A percentile compares a stretch with the other conserved stretches of the same genome.
Conservation (phyloP, 2,329 filamentous ascomycete species). For the Aspergillus ibericus region DNA sequence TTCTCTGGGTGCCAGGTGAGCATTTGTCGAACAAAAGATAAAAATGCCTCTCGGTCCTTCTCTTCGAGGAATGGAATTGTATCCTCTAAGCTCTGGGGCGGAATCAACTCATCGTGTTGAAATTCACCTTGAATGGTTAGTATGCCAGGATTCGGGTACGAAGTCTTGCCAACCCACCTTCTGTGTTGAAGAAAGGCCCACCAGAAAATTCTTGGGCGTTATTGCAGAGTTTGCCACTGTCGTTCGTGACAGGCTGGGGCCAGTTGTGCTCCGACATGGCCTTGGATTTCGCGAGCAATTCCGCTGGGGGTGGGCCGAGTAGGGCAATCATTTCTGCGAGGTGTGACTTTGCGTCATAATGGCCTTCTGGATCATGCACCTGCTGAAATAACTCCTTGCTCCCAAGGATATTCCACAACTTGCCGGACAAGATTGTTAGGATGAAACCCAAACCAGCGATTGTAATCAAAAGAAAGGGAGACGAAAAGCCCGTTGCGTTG, state of each 20-base stretch:
- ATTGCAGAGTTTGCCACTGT: conserved; percentile 15
- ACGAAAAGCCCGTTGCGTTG: background rate
- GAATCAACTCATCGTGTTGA: conserved; percentile 23
- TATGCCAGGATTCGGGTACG: conserved; percentile 4
- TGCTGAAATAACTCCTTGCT: conserved; percentile 33
- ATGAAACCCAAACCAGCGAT: conserved; percentile 3
- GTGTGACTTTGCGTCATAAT: conserved; percentile 35
- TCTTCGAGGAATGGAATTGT: conserved; percentile 26
- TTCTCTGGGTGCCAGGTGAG: conserved; percentile 38
- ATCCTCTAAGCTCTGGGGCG: conserved; percentile 22
- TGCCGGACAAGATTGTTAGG: background rate
- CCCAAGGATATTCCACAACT: conserved; percentile 37
- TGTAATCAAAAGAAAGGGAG: background rate
- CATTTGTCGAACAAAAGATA: conserved; percentile 37
- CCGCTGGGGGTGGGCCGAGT: conserved; percentile 36
- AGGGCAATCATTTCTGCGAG: conserved; percentile 44
- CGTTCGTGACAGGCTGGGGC: conserved; percentile 17
- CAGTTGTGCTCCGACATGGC: conserved; percentile 16
- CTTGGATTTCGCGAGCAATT: conserved; percentile 25
- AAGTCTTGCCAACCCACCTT: conserved; percentile 17
- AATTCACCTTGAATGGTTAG: conserved; percentile 25
- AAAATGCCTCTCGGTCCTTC: conserved; percentile 32
- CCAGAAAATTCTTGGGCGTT: conserved; percentile 22
- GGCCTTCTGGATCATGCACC: conserved; percentile 28
- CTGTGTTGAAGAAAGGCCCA: conserved; percentile 27